phyloP scores from a whole-genome alignment of 1,139 yeast genomes.

The Nakaseomyces delphensis region DNA sequence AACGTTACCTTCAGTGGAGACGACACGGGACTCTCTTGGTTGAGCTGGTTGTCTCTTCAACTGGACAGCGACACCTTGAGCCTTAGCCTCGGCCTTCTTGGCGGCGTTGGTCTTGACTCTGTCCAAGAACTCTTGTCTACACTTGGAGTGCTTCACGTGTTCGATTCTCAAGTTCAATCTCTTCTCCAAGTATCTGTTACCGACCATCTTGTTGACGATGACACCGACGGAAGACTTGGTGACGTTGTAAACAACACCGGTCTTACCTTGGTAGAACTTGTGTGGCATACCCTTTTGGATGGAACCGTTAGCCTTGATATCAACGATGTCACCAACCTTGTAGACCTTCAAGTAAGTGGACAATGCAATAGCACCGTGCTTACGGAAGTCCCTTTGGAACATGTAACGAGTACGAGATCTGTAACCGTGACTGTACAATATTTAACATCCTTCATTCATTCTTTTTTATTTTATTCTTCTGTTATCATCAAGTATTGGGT shows the following conservation, averaged over 20 bases:
- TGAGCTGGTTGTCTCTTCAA: conserved; percentile 97
- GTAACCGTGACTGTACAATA: conserved; percentile 77
- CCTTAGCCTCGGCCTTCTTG: conserved; percentile 89
- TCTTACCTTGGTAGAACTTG: conserved; percentile 99
- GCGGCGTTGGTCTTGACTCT: conserved; percentile 97
- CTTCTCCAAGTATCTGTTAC: conserved; percentile 98
- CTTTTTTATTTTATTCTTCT: not conserved
- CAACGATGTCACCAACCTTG: conserved; percentile 99
- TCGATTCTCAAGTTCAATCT: conserved; percentile 97
- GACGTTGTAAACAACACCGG: conserved; percentile 97
- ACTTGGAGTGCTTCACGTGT: conserved; percentile 99
- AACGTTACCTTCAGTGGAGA: conserved; percentile 66
- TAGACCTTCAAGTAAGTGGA: conserved; percentile 95
- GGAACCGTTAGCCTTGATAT: conserved; percentile 98
- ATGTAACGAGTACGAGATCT: conserved; percentile 99
- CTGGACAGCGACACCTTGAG: conserved; percentile 80
- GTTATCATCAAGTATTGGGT: not conserved
- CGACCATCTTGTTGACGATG: conserved; percentile 95
- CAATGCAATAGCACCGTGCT: conserved; percentile 91
- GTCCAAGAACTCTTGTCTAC: conserved; percentile 98
- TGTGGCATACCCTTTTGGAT: conserved; percentile 99
- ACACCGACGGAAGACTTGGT: conserved; percentile 99
- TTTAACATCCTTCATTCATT: not conserved
- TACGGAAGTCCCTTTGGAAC: conserved; percentile 99
- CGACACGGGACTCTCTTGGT: conserved; percentile 89